These are phyloP conservation scores for Leishmania braziliensis DNA, from an alignment of 208 protist species.

Conservation along the genomic window DNA sequence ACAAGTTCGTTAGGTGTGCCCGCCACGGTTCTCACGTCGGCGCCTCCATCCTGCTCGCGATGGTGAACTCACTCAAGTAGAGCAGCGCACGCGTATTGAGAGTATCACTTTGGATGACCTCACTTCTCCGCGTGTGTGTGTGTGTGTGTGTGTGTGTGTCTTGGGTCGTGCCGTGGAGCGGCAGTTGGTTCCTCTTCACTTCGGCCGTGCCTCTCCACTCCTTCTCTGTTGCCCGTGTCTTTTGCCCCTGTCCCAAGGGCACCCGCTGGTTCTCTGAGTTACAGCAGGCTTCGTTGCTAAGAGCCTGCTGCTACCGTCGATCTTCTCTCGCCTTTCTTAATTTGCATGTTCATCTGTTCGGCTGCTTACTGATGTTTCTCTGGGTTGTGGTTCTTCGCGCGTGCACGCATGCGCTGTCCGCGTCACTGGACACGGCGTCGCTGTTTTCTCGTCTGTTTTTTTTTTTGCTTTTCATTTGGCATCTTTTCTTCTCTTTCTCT, in stretches of 20 bases:
- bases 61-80: neutral
- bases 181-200: neutral
- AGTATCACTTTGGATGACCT: neutral
- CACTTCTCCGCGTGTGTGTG: neutral
- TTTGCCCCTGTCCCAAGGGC: neutral
- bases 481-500: neutral
- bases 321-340: neutral
- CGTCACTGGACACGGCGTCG: neutral
- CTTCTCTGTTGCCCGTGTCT: neutral
- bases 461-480: neutral
- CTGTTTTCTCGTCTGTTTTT: neutral
- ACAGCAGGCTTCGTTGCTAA: neutral
- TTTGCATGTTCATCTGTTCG: neutral
- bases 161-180: neutral
- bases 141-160: neutral
- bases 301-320: neutral
- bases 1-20: neutral
- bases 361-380: neutral
- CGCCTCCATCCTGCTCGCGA: constrained; percentile 1
- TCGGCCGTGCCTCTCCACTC: neutral
- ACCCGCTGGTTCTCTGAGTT: neutral
- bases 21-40: constrained; percentile 7
- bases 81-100: neutral
- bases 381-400: neutral
- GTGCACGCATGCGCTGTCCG: neutral